These are phyloP conservation scores for Chaetomium sp. DNA, from an alignment of 2,329 filamentous ascomycete genomes.

Conservation along the genomic window DNA sequence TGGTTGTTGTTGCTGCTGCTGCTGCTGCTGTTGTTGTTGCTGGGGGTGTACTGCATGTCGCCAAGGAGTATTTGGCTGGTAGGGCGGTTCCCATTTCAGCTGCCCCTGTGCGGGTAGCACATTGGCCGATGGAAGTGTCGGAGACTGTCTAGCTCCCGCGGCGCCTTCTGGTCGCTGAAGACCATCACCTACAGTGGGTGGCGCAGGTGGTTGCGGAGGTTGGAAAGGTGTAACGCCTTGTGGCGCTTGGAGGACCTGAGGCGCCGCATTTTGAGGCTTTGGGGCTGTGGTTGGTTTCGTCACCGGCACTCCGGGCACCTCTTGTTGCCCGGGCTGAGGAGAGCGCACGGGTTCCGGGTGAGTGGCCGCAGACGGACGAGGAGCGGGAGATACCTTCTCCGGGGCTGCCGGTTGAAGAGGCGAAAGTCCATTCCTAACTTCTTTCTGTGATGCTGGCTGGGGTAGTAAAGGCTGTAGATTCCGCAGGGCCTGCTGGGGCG, in stretches of 20 bases:
- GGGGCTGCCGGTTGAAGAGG: slow-evolving; percentile 14
- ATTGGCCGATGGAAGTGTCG: slow-evolving; percentile 30
- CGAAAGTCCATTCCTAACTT: slow-evolving; percentile 20
- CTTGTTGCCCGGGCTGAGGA: slow-evolving; percentile 25
- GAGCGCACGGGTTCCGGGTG: slow-evolving; percentile 27
- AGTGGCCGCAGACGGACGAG: slow-evolving; percentile 22
- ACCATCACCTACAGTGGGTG: slow-evolving; percentile 38
- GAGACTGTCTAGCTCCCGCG: slow-evolving; percentile 39
- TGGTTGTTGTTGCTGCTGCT: not conserved
- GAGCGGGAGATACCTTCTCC: slow-evolving; percentile 14
- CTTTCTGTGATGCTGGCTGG: slow-evolving; percentile 27
- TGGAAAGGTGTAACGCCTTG: slow-evolving; percentile 41
- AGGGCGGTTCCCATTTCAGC: slow-evolving; percentile 48
- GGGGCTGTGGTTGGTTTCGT: slow-evolving; percentile 21
- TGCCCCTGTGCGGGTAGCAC: slow-evolving; percentile 38
- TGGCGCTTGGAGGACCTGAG: slow-evolving; percentile 46
- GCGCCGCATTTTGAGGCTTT: slow-evolving; percentile 26
- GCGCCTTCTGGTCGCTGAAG: slow-evolving; percentile 41
- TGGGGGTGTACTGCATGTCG: slow-evolving; percentile 16
- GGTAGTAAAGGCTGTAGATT: slow-evolving; percentile 33
- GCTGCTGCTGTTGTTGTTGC: not conserved
- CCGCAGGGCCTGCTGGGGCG: slow-evolving; percentile 32
- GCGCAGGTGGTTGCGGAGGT: slow-evolving; percentile 35
- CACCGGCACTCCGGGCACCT: slow-evolving; percentile 1
- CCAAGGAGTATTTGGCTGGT: slow-evolving; percentile 38